Percentiles rank a stretch among this genome's conserved stretches.
Conservation (phyloP, 73 alveolate species). For the Tetrahymena elliotti region DNA sequence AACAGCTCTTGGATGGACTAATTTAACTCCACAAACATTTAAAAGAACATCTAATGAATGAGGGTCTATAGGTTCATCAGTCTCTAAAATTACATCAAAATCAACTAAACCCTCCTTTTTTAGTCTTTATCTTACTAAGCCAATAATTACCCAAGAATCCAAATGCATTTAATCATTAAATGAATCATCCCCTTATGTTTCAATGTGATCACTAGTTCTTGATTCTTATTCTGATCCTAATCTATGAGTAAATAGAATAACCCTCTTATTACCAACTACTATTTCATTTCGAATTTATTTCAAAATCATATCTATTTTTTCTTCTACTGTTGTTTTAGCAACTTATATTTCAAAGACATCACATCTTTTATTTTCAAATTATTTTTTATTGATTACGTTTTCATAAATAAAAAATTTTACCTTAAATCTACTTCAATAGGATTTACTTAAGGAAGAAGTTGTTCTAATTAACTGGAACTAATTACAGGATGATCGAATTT, state of each 20-base stretch:
- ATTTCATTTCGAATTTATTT: background rate
- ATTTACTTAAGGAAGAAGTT: background rate
- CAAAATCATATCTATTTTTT: background rate
- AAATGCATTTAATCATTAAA: background rate
- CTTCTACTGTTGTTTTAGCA: background rate
- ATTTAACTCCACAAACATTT: background rate
- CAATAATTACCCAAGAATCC: background rate
- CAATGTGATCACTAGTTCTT: background rate
- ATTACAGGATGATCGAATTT: background rate
- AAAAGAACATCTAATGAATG: background rate
- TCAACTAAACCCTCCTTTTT: background rate
- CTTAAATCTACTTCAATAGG: background rate
- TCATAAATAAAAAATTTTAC: background rate
- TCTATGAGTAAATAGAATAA: background rate
- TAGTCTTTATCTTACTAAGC: background rate
- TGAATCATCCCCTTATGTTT: background rate
- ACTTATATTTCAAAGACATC: background rate
- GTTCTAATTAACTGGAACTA: background rate
- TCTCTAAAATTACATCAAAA: background rate
- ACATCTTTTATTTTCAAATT: background rate
- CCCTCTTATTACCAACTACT: background rate
- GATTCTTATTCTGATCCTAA: background rate
- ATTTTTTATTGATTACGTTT: background rate
- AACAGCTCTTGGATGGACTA: background rate
- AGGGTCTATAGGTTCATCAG: background rate